Percentiles rank a stretch among this genome's conserved stretches.
phyloP scores from a whole-genome alignment of 805 yeast species.

The Teunomyces barrocoloradensis region DNA sequence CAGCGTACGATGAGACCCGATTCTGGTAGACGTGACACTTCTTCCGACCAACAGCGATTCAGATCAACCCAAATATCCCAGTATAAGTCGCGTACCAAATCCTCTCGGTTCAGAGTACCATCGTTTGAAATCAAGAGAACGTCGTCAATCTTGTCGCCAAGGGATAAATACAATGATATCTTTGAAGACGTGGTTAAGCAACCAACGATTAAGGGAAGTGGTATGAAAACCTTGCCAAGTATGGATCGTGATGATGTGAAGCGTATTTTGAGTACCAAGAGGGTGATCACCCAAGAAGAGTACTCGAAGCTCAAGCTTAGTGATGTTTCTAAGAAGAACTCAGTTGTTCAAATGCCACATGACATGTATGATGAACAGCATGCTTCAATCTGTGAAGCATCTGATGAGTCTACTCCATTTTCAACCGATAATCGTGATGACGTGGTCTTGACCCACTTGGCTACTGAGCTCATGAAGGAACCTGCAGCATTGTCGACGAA shows the following conservation, averaged over 20 bases:
- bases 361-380: constrained; percentile 28
- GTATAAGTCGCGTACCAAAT: not conserved
- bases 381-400: constrained; percentile 31
- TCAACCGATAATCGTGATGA: constrained; percentile 4
- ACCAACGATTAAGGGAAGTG: constrained; percentile 40
- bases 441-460: constrained; percentile 23
- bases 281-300: constrained; percentile 40
- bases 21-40: not conserved
- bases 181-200: constrained; percentile 27
- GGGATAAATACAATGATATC: constrained; percentile 38
- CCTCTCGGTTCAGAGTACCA: constrained; percentile 39
- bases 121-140: constrained; percentile 42
- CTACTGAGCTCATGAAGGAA: constrained; percentile 30
- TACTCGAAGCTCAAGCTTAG: constrained; percentile 33
- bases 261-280: constrained; percentile 35
- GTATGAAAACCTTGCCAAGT: constrained; percentile 49
- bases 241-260: constrained; percentile 47
- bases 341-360: constrained; percentile 25
- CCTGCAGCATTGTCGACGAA: constrained; percentile 28
- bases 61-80: not conserved
- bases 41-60: not conserved
- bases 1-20: not conserved
- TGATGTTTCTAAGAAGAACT: constrained; percentile 21
- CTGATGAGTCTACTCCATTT: constrained; percentile 14
- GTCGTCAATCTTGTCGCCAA: constrained; percentile 32